Percentiles rank a stretch among this genome's conserved stretches.
Evolutionary conservation across 805 yeast species (phyloP).

Genomic region (Komagataella phaffii): DNA sequence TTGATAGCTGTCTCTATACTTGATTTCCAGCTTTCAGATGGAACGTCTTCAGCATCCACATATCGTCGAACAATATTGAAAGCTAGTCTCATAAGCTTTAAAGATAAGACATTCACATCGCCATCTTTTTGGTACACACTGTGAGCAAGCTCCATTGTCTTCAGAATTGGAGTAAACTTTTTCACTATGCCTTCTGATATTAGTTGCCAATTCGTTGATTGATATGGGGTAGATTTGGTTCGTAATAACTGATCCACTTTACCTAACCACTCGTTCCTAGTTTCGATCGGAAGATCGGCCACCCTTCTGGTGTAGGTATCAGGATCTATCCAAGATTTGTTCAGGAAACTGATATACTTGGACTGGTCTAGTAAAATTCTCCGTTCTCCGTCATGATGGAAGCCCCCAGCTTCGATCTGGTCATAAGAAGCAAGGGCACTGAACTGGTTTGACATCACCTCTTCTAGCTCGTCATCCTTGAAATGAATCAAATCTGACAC

Average conservation of each 20-base stretch:
- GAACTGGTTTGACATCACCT: slow-evolving; percentile 12
- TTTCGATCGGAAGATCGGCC: slow-evolving; percentile 18
- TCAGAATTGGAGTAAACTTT: slow-evolving; percentile 39
- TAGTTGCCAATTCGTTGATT: slow-evolving; percentile 42
- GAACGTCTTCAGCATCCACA: slow-evolving; percentile 10
- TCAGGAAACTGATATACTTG: slow-evolving; percentile 37
- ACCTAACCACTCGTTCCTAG: slow-evolving; percentile 20
- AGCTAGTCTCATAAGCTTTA: slow-evolving; percentile 25
- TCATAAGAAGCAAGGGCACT: slow-evolving; percentile 26
- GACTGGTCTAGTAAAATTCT: slow-evolving; percentile 38
- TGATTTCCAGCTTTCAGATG: not conserved
- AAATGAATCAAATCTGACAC: slow-evolving; percentile 23
- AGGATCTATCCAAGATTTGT: slow-evolving; percentile 31
- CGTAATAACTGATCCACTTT: slow-evolving; percentile 18
- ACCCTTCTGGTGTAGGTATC: slow-evolving; percentile 31
- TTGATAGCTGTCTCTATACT: slow-evolving; percentile 14
- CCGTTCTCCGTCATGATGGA: slow-evolving; percentile 32
- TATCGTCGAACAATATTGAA: slow-evolving; percentile 34
- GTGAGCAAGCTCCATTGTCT: not conserved
- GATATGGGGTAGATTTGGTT: slow-evolving; percentile 21
- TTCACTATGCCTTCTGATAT: slow-evolving; percentile 31
- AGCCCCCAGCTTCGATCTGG: slow-evolving; percentile 28
- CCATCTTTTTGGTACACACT: not conserved
- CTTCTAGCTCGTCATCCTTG: slow-evolving; percentile 17
- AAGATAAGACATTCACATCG: slow-evolving; percentile 7